A percentile compares a stretch with the other conserved stretches of the same genome.
Evolutionary conservation across 305 asterid genomes (phyloP).

Genomic region (Rubia tinctorum): DNA sequence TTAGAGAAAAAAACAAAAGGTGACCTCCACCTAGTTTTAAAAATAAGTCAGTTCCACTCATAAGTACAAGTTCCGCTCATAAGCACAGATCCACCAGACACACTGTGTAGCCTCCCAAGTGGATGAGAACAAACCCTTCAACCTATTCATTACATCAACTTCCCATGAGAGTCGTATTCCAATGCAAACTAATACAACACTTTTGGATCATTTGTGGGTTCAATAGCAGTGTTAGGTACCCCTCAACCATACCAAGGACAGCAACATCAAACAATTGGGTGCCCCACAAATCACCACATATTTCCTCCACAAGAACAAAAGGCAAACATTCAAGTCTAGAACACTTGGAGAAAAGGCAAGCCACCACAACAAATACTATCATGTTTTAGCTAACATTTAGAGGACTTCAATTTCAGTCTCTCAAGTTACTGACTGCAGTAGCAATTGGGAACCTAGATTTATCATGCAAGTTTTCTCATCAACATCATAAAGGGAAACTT

Average conservation of each 20-base stretch:
- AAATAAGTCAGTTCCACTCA: no score
- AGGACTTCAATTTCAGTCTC: constrained; percentile 2
- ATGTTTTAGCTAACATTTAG: neutral
- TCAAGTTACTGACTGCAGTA: neutral
- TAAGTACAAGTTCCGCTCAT: no score
- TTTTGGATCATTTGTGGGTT: constrained; percentile 1
- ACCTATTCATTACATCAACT: constrained; percentile 4
- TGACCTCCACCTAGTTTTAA: no score
- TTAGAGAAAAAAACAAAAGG: no score
- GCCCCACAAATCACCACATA: constrained; percentile 2
- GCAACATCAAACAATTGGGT: neutral
- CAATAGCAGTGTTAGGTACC: constrained; percentile 4
- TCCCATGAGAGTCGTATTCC: neutral
- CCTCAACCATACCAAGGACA: neutral
- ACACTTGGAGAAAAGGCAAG: constrained; percentile 2
- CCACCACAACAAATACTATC: neutral
- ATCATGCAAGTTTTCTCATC: neutral
- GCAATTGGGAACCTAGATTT: neutral
- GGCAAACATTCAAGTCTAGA: neutral
- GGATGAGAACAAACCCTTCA: neutral
- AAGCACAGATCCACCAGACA: no score
- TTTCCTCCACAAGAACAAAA: constrained; percentile 5
- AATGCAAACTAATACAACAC: neutral
- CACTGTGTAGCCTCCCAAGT: neutral
- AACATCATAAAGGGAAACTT: neutral